These are phyloP conservation scores for Fusarium miscanthi DNA, from an alignment of 2,329 filamentous ascomycete species.

Conservation along the genomic window DNA sequence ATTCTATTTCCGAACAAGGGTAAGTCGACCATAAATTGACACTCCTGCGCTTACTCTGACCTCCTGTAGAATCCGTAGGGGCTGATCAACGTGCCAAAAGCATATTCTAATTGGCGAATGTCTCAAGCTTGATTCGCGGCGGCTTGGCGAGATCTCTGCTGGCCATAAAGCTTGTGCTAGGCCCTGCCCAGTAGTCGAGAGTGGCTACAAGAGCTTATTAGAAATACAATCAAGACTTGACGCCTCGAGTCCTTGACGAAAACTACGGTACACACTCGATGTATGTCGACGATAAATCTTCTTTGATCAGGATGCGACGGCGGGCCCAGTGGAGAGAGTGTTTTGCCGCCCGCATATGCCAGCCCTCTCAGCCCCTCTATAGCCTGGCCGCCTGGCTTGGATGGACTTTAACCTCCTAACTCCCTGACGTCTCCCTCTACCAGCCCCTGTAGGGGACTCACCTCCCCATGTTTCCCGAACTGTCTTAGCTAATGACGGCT, in stretches of 20 bases:
- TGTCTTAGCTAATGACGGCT: conserved; percentile 26
- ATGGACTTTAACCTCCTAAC: background rate
- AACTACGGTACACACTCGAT: background rate
- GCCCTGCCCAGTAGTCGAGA: background rate
- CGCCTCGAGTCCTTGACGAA: background rate
- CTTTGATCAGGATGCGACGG: conserved; percentile 26
- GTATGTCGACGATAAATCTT: background rate
- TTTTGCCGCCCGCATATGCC: conserved; percentile 35
- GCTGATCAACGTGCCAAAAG: conserved; percentile 36
- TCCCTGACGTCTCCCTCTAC: background rate
- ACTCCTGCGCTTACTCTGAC: conserved; percentile 6
- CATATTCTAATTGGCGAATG: conserved; percentile 22
- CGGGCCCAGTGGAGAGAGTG: conserved; percentile 28
- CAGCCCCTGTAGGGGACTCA: conserved; percentile 7
- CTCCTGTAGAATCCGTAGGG: background rate
- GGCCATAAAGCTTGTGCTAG: conserved; percentile 20
- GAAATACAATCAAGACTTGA: background rate
- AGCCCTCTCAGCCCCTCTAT: conserved; percentile 28
- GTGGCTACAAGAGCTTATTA: conserved; percentile 17
- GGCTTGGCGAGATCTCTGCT: conserved; percentile 27
- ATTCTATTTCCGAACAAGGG: background rate
- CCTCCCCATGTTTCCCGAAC: conserved; percentile 23
- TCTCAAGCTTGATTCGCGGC: conserved; percentile 28
- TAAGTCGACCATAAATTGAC: background rate
- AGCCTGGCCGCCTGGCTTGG: background rate